phyloP scores from a whole-genome alignment of 495 filamentous ascomycete species.

The Xylaria longipes region DNA sequence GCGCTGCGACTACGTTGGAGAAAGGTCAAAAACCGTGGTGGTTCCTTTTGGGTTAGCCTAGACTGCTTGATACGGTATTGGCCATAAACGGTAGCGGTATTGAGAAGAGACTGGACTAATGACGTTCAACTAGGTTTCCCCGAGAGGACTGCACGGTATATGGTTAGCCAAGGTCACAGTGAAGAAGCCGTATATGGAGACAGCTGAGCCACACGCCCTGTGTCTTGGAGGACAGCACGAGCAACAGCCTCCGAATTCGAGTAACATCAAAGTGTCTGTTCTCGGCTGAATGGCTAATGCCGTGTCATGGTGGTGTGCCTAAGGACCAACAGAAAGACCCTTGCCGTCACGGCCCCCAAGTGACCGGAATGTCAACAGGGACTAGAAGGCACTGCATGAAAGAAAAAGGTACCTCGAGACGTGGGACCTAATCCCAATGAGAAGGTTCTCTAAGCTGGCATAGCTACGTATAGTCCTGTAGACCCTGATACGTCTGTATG shows the following conservation, averaged over 20 bases:
- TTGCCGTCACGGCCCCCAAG: conserved; percentile 46
- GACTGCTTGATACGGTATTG: conserved; percentile 36
- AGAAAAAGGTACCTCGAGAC: conserved; percentile 17
- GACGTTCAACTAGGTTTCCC: conserved; percentile 46
- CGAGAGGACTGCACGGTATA: conserved; percentile 44
- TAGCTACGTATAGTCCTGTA: conserved; percentile 18
- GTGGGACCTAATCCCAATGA: conserved; percentile 18
- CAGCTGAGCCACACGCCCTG: conserved; percentile 58
- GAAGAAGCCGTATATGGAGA: conserved; percentile 45
- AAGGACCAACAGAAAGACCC: conserved; percentile 51
- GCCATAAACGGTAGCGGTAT: conserved; percentile 45
- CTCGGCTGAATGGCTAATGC: conserved; percentile 64
- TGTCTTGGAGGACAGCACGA: conserved; percentile 44
- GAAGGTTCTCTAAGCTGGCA: conserved; percentile 16
- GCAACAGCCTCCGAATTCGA: conserved; percentile 49
- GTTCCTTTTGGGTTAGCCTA: conserved; percentile 41
- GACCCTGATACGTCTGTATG: conserved; percentile 17
- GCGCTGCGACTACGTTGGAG: conserved; percentile 44
- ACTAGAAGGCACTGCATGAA: conserved; percentile 33
- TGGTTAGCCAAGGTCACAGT: conserved; percentile 34
- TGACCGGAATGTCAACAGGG: conserved; percentile 38
- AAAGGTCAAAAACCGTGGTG: conserved; percentile 25
- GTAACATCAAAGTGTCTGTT: conserved; percentile 49
- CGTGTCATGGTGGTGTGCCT: conserved; percentile 52
- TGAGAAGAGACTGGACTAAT: conserved; percentile 42